Conservation (phyloP, 2,329 filamentous ascomycete genomes). For the Aspergillus sp. region DNA sequence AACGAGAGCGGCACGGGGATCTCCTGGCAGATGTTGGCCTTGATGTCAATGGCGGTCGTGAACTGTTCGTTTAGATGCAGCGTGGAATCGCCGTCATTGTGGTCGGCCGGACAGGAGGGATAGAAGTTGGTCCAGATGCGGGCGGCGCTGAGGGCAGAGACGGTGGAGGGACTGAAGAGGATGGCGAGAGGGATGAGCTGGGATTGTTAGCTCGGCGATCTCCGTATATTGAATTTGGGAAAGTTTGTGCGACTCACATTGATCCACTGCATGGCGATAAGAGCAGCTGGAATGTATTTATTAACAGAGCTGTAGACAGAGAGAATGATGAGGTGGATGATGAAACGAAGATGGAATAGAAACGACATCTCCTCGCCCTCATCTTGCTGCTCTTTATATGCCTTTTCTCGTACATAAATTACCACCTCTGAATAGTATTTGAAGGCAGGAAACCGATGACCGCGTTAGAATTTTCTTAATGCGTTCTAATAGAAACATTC, state of each 20-base stretch:
- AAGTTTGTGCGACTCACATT: slow-evolving; percentile 1
- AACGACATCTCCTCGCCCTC: neutral
- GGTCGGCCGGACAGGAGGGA: slow-evolving; percentile 21
- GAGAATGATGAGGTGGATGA: neutral
- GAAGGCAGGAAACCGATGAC: neutral
- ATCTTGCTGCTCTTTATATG: neutral
- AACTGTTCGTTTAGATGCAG: slow-evolving; percentile 15
- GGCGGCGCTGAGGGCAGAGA: slow-evolving; percentile 22
- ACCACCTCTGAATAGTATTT: neutral
- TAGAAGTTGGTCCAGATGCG: slow-evolving; percentile 31
- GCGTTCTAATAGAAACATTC: neutral
- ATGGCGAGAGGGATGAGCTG: slow-evolving; percentile 19
- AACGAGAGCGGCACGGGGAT: slow-evolving; percentile 25
- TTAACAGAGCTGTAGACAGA: neutral
- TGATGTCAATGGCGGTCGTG: slow-evolving; percentile 20
- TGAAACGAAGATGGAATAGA: neutral
- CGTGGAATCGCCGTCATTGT: neutral
- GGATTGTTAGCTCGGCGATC: slow-evolving; percentile 44
- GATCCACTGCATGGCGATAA: slow-evolving; percentile 8
- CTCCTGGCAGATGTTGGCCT: slow-evolving; percentile 21
- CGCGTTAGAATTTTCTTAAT: neutral
- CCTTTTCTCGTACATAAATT: neutral
- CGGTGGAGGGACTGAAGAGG: slow-evolving; percentile 15
- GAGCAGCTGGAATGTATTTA: neutral
- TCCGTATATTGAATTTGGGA: slow-evolving; percentile 15